Conservation (phyloP, 75 land plant species). For the Pseudotsuga menziesii region DNA sequence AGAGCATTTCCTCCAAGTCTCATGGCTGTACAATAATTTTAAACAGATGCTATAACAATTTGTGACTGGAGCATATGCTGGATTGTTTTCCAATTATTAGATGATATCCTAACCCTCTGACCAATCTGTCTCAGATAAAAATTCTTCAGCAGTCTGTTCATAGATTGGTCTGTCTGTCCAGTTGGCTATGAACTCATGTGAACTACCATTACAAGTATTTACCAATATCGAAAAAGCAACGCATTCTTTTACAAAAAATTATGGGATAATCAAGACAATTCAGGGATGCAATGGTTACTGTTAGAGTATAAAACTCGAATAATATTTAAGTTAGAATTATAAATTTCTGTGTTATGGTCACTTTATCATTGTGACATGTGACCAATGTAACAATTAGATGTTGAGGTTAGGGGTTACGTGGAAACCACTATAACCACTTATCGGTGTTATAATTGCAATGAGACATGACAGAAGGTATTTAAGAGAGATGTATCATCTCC, state of each 20-base stretch:
- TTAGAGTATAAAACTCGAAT: too few relatives aligned
- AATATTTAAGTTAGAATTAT: too few relatives aligned
- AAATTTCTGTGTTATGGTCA: too few relatives aligned
- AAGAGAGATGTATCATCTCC: too few relatives aligned
- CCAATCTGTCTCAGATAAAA: not conserved
- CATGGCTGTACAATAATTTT: not conserved
- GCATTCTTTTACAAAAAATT: not conserved
- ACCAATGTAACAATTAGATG: too few relatives aligned
- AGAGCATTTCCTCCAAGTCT: not conserved
- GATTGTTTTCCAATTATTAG: not conserved
- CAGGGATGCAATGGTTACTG: not conserved
- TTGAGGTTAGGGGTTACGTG: too few relatives aligned
- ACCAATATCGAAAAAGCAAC: not conserved
- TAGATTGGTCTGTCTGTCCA: not conserved
- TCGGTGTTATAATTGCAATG: too few relatives aligned
- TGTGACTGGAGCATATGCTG: not conserved
- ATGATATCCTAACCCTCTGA: not conserved
- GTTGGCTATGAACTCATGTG: not conserved
- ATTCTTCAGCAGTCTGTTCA: not conserved
- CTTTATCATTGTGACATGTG: too few relatives aligned
- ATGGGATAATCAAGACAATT: not conserved
- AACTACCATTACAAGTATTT: not conserved
- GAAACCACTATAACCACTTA: too few relatives aligned
- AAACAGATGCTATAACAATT: not conserved
- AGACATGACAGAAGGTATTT: too few relatives aligned